Conservation (phyloP, 2,329 filamentous ascomycete genomes). For the Fusarium falciforme region DNA sequence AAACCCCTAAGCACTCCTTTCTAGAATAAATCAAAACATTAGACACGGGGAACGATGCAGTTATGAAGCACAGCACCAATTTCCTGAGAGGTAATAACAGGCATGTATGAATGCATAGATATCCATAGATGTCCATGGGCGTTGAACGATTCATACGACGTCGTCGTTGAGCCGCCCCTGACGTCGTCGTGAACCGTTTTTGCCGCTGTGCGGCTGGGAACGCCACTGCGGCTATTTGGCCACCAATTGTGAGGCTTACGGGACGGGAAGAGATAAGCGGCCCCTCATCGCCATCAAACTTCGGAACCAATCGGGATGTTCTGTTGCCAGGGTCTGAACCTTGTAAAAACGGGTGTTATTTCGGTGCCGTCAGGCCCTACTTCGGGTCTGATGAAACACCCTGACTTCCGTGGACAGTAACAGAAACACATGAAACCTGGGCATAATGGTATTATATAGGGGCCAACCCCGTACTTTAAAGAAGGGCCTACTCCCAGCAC, state of each 20-base stretch:
- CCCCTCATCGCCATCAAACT: neutral
- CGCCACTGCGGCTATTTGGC: neutral
- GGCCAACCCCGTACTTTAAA: neutral
- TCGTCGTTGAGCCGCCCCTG: neutral
- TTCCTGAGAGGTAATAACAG: too few relatives aligned
- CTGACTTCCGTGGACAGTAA: neutral
- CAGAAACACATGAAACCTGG: neutral
- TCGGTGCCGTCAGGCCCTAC: neutral
- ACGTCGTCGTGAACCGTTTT: neutral
- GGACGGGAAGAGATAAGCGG: neutral
- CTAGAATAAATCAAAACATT: neutral
- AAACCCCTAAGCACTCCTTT: accelerated
- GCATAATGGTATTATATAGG: neutral
- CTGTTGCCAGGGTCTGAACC: neutral
- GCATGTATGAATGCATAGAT: neutral
- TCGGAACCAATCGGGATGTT: neutral
- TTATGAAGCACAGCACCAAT: neutral
- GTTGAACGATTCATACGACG: neutral
- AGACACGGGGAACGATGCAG: neutral
- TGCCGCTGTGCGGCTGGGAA: neutral
- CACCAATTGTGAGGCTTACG: neutral
- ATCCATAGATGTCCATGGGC: neutral
- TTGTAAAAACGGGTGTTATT: neutral
- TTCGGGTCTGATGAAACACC: neutral
- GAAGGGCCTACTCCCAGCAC: neutral